Evolutionary conservation across 163 green algal genomes (phyloP), one percentile per base, ranked within the genome.

Genomic region (Scenedesmus sp.): DNA sequence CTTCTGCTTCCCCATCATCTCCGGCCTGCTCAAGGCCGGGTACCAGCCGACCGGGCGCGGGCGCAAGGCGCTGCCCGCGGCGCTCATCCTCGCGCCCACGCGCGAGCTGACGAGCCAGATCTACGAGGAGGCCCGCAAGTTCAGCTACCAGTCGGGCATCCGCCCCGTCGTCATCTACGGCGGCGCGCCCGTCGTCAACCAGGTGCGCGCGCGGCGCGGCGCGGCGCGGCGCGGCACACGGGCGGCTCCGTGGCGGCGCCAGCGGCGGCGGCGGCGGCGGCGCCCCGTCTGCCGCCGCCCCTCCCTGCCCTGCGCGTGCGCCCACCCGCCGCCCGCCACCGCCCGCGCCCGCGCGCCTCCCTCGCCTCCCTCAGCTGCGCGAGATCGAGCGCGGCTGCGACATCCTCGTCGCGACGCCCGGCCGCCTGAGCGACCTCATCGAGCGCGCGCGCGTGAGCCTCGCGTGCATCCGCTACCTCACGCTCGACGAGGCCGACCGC

Each of bases 1-100:
- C 33, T 99, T 99, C 87, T 98, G 94, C 89, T 98, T 99, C 87
- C 96, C 96, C 48, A 99, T 99, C 75, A 98, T 99, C 67, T 86
- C 85, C 29, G 67, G 69, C 60, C 84, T 98, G 63, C 76, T 98
- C 45, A 80, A 85, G 26, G 71, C 56, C 26, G 87, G 85, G 50
- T 86, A 91, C 57, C 86, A 92, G 76, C 80, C 92, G n/a, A 84
- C 79, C 26, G 77, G 83, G 28, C 83, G 93, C 45, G 73, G 88
- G 78, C 88, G 95, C 70, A 98, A 98, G 87, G 94, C 93, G 18
- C 95, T 93, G 62, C 96, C 96, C 2, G 82, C 91, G 53, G 94
- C 96, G 1, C 91, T 99, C n/a, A 90, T 99, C 18, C 89, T 99
- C 24, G 94, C 92, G 4, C 96, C 96, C 54, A 99, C 96, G 1